Conservation (phyloP, 2,329 filamentous ascomycete genomes). For the Pestalotiopsis sp. region DNA sequence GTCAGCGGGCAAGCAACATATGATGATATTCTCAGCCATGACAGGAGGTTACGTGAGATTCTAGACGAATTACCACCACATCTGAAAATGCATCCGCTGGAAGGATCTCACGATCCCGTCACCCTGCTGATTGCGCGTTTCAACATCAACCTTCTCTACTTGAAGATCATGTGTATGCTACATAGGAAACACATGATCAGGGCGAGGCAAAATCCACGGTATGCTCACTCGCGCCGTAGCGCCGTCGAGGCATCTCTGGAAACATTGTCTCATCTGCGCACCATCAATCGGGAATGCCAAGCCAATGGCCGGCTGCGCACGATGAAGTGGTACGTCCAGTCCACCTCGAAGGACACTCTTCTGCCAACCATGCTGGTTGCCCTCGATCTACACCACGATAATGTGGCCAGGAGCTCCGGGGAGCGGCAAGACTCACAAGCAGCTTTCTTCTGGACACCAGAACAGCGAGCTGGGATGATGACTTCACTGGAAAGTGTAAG, state of each 20-base stretch:
- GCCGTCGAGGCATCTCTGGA: slow-evolving; percentile 87
- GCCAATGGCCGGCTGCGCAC: slow-evolving; percentile 71
- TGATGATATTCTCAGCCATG: slow-evolving; percentile 65
- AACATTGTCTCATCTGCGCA: slow-evolving; percentile 76
- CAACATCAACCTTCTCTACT: slow-evolving; percentile 80
- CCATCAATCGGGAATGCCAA: slow-evolving; percentile 74
- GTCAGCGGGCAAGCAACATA: slow-evolving; percentile 60
- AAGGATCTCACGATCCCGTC: slow-evolving; percentile 78
- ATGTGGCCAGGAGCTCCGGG: slow-evolving; percentile 45
- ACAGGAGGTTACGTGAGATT: slow-evolving; percentile 63
- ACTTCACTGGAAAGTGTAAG: slow-evolving; percentile 71
- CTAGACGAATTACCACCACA: slow-evolving; percentile 76
- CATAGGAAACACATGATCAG: slow-evolving; percentile 86
- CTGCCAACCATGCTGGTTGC: slow-evolving; percentile 84
- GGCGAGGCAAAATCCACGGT: slow-evolving; percentile 77
- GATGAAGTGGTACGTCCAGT: slow-evolving; percentile 78
- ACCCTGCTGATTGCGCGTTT: slow-evolving; percentile 85
- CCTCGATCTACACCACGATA: slow-evolving; percentile 78
- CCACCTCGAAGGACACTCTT: slow-evolving; percentile 81
- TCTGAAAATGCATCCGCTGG: slow-evolving; percentile 73
- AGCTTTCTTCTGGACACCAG: slow-evolving; percentile 57
- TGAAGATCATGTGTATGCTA: slow-evolving; percentile 86
- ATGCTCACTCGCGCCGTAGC: slow-evolving; percentile 79
- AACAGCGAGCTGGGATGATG: slow-evolving; percentile 75
- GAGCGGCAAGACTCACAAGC: slow-evolving; percentile 44